Evolutionary conservation across 352 stramenopile species (phyloP).

Genomic region (Phytophthora macrochlamydospora): DNA sequence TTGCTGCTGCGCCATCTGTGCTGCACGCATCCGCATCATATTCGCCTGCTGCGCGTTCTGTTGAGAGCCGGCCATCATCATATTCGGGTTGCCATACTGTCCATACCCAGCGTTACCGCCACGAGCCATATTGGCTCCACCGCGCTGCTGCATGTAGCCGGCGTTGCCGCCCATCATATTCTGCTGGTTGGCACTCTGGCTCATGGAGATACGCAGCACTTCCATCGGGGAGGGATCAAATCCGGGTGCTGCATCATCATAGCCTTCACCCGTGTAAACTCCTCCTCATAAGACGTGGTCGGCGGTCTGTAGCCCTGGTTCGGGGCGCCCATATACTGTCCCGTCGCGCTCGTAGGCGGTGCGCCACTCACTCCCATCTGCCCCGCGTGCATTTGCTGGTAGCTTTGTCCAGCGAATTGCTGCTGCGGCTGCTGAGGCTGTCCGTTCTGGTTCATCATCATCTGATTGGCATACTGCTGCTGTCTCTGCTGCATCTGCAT

Average conservation of each 20-base stretch:
- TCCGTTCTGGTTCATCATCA: conserved; percentile 62
- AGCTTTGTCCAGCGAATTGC: conserved; percentile 46
- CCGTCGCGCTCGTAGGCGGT: conserved; percentile 40
- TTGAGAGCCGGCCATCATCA: conserved; percentile 56
- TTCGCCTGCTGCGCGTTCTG: conserved; percentile 37
- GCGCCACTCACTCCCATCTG: conserved; percentile 41
- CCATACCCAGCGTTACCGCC: conserved; percentile 49
- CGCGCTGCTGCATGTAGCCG: conserved; percentile 72
- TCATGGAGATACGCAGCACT: conserved; percentile 87
- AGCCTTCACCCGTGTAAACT: conserved; percentile 86
- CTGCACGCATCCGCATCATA: conserved; percentile 58
- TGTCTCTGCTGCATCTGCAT: conserved; percentile 55
- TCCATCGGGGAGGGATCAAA: conserved; percentile 88
- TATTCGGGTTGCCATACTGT: conserved; percentile 71
- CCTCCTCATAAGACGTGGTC: conserved; percentile 83
- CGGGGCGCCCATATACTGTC: conserved; percentile 67
- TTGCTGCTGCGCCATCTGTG: conserved; percentile 51
- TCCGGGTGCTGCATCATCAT: conserved; percentile 91
- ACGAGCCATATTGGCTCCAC: conserved; percentile 64
- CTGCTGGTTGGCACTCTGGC: conserved; percentile 63
- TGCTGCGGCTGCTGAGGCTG: conserved; percentile 45
- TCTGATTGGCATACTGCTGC: conserved; percentile 75
- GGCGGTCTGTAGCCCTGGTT: conserved; percentile 57
- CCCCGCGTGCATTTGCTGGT: conserved; percentile 57
- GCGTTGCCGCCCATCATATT: conserved; percentile 59